Base-by-base conservation (phyloP, 2,329 filamentous ascomycete genomes). In the Claviceps pazoutovae region DNA sequence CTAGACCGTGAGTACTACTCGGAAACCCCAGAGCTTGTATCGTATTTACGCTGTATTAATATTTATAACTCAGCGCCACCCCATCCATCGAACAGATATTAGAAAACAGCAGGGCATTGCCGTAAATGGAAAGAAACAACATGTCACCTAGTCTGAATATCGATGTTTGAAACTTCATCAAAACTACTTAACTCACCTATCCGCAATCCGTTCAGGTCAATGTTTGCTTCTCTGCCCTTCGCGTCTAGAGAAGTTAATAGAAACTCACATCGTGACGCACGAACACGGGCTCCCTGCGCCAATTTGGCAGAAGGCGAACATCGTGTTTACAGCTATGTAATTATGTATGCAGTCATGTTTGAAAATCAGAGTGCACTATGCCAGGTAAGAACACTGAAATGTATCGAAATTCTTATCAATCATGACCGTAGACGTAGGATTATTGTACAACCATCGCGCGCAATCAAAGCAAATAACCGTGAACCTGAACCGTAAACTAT, bases 401-500 rank as follows among this genome's bases (percentile, higher is more conserved):
- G 49, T 21, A 6, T 42, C 37, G 3, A 44, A 52, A 50, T 46
- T 42, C 34, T 50, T 51, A 48, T 49, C 51, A 78, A 80, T 79
- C 76, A 72, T 80, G 71, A 78, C 76, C 77, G 74, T 78, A 73
- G 75, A 76, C 79, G 76, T 79, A 78, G 75, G 75, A 77, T 79
- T 83, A 83, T 81, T 83, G 79, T 84, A 84, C 80, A 84, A 79
- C 78, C 80, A 75, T 69, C 74, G 77, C 73, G 69, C 74, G 67
- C 61, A 53, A 57, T 62, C 64, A 61, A 64, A 74, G 69, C 68
- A 73, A 74, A 69, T 74, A 80, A 78, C 66, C 66, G 62, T 80
- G 78, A 82, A 81, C 80, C 83, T 81, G 78, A 80, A 83, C 84
- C 82, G 78, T 83, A 76, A 85, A 81, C 81, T 79, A 78, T 43